phyloP scores from a whole-genome alignment of 2,329 filamentous ascomycete genomes.

The Pyrenophora seminiperda region DNA sequence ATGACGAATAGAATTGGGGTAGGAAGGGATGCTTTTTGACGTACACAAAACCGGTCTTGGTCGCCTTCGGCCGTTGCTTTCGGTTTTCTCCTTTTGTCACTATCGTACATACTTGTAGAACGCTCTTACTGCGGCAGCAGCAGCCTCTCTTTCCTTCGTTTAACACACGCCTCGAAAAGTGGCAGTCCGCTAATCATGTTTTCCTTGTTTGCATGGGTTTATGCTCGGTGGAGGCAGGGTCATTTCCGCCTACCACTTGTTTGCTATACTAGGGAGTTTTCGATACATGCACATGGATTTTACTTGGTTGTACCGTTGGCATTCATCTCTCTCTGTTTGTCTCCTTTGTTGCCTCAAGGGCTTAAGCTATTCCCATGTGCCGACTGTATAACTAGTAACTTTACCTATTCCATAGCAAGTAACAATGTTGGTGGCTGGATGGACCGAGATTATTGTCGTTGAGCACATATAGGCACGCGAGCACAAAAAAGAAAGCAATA shows the following conservation, averaged over 20 bases:
- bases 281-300: constrained; percentile 46
- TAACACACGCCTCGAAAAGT: constrained; percentile 14
- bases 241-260: constrained; percentile 21
- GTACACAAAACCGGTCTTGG: constrained; percentile 39
- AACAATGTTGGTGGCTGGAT: constrained; percentile 13
- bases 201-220: constrained; percentile 41
- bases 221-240: constrained; percentile 34
- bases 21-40: constrained; percentile 41
- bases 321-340: constrained; percentile 12
- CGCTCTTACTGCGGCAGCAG: constrained; percentile 34
- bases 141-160: constrained; percentile 32
- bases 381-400: constrained; percentile 37
- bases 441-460: constrained; percentile 13
- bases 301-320: constrained; percentile 32
- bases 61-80: constrained; percentile 31
- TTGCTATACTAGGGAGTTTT: constrained; percentile 33
- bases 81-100: constrained; percentile 35
- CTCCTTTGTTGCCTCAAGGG: constrained; percentile 16
- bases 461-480: constrained; percentile 29
- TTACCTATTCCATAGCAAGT: constrained; percentile 24
- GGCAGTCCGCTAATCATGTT: constrained; percentile 43
- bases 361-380: constrained; percentile 19
- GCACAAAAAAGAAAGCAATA: constrained; percentile 42
- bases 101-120: constrained; percentile 49
- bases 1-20: constrained; percentile 47